Percentiles rank a stretch among this genome's conserved stretches.
phyloP scores from a whole-genome alignment of 2,329 filamentous ascomycete genomes.

The Cladophialophora yegresii region DNA sequence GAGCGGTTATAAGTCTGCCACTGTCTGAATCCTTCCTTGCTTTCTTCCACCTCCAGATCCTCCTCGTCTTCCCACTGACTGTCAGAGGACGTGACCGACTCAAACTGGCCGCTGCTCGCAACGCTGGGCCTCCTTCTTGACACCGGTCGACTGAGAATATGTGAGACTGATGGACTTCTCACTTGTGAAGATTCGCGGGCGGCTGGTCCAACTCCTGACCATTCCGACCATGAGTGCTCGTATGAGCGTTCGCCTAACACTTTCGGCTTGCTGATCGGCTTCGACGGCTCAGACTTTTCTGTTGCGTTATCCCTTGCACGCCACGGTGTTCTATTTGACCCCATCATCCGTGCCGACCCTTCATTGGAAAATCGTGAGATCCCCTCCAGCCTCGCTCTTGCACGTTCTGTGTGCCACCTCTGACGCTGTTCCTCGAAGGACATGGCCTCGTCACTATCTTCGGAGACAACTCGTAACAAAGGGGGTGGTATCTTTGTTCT shows the following conservation, averaged over 20 bases:
- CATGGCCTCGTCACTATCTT: constrained; percentile 8
- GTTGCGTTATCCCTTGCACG: not conserved
- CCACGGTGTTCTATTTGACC: not conserved
- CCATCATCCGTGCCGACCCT: constrained; percentile 20
- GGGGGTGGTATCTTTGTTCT: constrained; percentile 9
- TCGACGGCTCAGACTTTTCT: not conserved
- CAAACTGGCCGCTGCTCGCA: constrained; percentile 31
- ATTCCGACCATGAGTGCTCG: constrained; percentile 27
- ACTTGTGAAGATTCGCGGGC: not conserved
- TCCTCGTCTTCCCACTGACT: constrained; percentile 32
- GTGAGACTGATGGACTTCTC: constrained; percentile 7
- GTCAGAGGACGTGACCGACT: constrained; percentile 29
- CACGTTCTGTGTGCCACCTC: constrained; percentile 31
- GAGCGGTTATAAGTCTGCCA: constrained; percentile 32
- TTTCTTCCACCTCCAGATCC: constrained; percentile 35
- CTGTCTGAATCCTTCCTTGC: constrained; percentile 29
- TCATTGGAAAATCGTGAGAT: constrained; percentile 29
- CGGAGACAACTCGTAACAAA: constrained; percentile 9
- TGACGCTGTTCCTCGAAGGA: constrained; percentile 29
- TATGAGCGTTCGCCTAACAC: not conserved
- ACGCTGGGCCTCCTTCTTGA: constrained; percentile 16
- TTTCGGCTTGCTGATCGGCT: constrained; percentile 7
- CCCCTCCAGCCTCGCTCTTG: constrained; percentile 29
- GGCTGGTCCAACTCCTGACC: constrained; percentile 18
- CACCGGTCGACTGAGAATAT: not conserved